Evolutionary conservation across 805 yeast genomes (phyloP).

Genomic region (Candida morakotiae): DNA sequence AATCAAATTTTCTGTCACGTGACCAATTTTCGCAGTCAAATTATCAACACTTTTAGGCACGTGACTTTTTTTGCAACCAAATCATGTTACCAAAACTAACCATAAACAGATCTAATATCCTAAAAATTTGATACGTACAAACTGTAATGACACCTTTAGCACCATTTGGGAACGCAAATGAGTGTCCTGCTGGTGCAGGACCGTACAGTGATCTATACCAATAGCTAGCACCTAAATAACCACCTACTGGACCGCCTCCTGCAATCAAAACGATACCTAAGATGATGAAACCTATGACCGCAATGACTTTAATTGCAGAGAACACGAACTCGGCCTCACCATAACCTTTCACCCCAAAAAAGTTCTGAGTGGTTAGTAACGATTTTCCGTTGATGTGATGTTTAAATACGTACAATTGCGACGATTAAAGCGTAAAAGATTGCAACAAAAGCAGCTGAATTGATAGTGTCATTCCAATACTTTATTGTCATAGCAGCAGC

Average conservation of each 20-base stretch:
- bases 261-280: slow-evolving; percentile 44
- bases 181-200: slow-evolving; percentile 28
- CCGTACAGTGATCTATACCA: slow-evolving; percentile 38
- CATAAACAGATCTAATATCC: too few species aligned
- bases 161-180: slow-evolving; percentile 36
- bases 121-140: slow-evolving; percentile 15
- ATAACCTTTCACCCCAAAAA: slow-evolving; percentile 51
- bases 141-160: slow-evolving; percentile 35
- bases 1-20: too few species aligned
- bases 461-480: slow-evolving; percentile 48
- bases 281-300: slow-evolving; percentile 45
- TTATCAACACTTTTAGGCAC: too few species aligned
- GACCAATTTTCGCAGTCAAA: too few species aligned
- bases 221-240: slow-evolving; percentile 43
- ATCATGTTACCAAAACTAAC: too few species aligned
- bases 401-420: too few species aligned
- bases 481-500: slow-evolving; percentile 52
- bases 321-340: slow-evolving; percentile 57
- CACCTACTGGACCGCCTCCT: slow-evolving; percentile 51
- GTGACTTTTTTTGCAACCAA: too few species aligned
- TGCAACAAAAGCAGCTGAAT: slow-evolving; percentile 57
- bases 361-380: too few species aligned
- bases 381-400: too few species aligned
- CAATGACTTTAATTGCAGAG: slow-evolving; percentile 43
- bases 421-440: slow-evolving; percentile 45